These are phyloP conservation scores for Colletotrichum musicola DNA, from an alignment of 2,329 filamentous ascomycete species.

Conservation along the genomic window DNA sequence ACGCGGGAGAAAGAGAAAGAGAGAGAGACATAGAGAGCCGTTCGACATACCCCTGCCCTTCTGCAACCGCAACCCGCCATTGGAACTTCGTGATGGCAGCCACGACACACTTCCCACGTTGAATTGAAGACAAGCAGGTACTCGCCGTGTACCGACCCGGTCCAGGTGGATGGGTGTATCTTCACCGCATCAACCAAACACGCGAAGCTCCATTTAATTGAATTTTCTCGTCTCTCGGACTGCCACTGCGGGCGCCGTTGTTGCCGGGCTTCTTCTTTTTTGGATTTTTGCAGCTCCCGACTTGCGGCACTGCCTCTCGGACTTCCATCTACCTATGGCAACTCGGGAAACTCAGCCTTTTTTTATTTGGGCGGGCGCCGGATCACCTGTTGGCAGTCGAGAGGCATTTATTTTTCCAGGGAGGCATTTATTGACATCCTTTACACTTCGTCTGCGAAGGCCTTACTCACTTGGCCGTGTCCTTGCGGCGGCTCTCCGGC, in stretches of 20 bases:
- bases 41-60: slow-evolving; percentile 29
- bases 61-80: slow-evolving; percentile 22
- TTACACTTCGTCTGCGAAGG: neutral
- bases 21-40: slow-evolving; percentile 11
- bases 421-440: slow-evolving; percentile 21
- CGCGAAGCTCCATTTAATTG: slow-evolving; percentile 30
- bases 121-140: slow-evolving; percentile 3
- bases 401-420: slow-evolving; percentile 9
- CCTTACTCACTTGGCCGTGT: slow-evolving; percentile 9
- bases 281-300: neutral
- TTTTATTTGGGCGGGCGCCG: slow-evolving; percentile 15
- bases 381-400: slow-evolving; percentile 16
- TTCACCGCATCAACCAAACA: slow-evolving; percentile 35
- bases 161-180: neutral
- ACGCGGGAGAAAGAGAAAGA: slow-evolving; percentile 9
- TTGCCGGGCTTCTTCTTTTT: neutral
- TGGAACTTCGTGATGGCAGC: slow-evolving; percentile 24
- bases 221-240: slow-evolving; percentile 25
- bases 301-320: slow-evolving; percentile 20
- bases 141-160: slow-evolving; percentile 1
- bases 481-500: slow-evolving; percentile 8
- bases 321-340: slow-evolving; percentile 31
- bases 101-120: slow-evolving; percentile 5
- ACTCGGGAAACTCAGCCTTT: slow-evolving; percentile 8
- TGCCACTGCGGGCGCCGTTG: slow-evolving; percentile 31